Conservation (phyloP, 176 grass and related monocot species). For the Elymus sibiricus region DNA sequence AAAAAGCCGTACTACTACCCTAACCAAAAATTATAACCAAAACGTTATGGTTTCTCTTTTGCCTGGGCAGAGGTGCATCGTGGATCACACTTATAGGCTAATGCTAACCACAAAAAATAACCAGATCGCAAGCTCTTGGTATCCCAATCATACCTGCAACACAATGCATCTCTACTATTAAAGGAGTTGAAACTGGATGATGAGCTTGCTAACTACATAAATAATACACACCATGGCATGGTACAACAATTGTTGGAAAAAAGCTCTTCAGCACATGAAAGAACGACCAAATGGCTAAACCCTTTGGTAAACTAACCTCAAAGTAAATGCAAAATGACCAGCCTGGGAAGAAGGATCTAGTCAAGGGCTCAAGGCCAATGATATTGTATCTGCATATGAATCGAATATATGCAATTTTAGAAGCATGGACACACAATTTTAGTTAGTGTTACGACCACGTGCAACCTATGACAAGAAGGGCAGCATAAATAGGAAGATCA, state of each 20-base stretch:
- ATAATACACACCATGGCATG: neutral
- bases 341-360: constrained; percentile 81
- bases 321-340: constrained; percentile 79
- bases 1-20: too few relatives aligned
- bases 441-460: constrained; percentile 68
- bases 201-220: neutral
- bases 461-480: constrained; percentile 52
- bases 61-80: too few relatives aligned
- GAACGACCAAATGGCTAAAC: neutral
- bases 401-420: constrained; percentile 81
- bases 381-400: neutral
- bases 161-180: neutral
- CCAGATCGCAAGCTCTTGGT: constrained; percentile 69
- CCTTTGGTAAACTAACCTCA: constrained; percentile 46
- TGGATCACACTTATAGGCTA: constrained; percentile 40
- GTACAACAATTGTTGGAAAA: neutral
- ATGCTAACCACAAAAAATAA: constrained; percentile 87
- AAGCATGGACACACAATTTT: constrained; percentile 87
- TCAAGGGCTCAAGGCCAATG: constrained; percentile 14
- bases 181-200: neutral
- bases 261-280: neutral
- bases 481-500: neutral
- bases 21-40: too few relatives aligned
- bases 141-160: constrained; percentile 67
- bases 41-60: too few relatives aligned